These are phyloP conservation scores for Pyricularia pennisetigena DNA, from an alignment of 2,329 filamentous ascomycete genomes.

Conservation along the genomic window DNA sequence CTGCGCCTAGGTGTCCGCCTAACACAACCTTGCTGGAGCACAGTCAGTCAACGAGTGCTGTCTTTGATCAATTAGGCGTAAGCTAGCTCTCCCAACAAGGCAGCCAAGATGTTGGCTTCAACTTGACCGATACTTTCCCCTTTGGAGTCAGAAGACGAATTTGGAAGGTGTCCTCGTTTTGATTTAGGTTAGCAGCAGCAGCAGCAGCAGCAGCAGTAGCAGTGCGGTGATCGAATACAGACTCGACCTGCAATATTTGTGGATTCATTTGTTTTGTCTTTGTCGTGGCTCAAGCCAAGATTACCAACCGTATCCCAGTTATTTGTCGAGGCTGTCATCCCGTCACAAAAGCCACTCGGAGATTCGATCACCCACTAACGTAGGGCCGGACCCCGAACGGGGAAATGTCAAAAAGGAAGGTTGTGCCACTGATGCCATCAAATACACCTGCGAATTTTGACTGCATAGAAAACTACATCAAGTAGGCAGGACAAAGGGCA, in stretches of 20 bases:
- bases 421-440: not conserved
- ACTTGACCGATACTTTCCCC: too few species aligned
- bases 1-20: not conserved
- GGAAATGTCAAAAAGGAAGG: not conserved
- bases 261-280: not conserved
- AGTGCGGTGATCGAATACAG: too few species aligned
- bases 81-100: not conserved
- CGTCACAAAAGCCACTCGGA: not conserved
- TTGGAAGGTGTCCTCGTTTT: not conserved
- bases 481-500: not conserved
- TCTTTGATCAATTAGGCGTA: not conserved
- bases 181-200: not conserved
- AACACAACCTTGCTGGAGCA: not conserved
- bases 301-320: not conserved
- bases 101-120: not conserved
- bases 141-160: not conserved
- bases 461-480: not conserved
- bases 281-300: not conserved
- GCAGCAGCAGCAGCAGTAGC: too few species aligned
- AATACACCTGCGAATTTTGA: not conserved
- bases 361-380: not conserved
- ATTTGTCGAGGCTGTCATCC: not conserved
- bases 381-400: not conserved
- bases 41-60: not conserved
- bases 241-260: too few species aligned